Percentiles rank a stretch among this genome's conserved stretches.
Evolutionary conservation across 2,329 filamentous ascomycete genomes (phyloP).

Genomic region (Arachnopeziza araneosa): DNA sequence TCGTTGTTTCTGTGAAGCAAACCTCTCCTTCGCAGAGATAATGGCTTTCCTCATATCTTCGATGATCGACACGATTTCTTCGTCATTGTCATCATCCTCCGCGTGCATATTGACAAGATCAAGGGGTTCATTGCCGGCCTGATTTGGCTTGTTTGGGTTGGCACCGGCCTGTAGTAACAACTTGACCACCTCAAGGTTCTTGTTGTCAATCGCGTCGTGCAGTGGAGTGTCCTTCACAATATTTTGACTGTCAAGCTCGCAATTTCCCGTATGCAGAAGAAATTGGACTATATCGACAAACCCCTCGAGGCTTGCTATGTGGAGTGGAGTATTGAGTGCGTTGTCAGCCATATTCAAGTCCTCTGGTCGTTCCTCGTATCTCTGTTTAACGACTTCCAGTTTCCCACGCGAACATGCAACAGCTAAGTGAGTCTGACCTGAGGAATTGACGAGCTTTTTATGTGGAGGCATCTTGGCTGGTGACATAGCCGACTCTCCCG

Average conservation of each 20-base stretch:
- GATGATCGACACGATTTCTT: constrained; percentile 52
- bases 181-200: constrained; percentile 81
- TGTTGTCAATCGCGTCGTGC: constrained; percentile 94
- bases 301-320: constrained; percentile 86
- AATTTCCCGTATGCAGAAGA: constrained; percentile 71
- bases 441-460: constrained; percentile 86
- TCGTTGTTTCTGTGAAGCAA: constrained; percentile 36
- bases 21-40: constrained; percentile 53
- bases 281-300: constrained; percentile 83
- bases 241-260: constrained; percentile 63
- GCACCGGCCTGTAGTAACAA: constrained; percentile 80
- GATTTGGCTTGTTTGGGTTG: constrained; percentile 85
- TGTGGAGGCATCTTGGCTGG: constrained; percentile 64
- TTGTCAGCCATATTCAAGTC: constrained; percentile 89
- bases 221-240: constrained; percentile 88
- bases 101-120: constrained; percentile 72
- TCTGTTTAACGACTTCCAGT: constrained; percentile 67
- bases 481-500: constrained; percentile 56
- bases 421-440: constrained; percentile 86
- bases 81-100: constrained; percentile 46
- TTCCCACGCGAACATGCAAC: constrained; percentile 84
- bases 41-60: constrained; percentile 71
- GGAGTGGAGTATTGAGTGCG: constrained; percentile 91
- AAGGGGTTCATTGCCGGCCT: constrained; percentile 86
- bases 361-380: constrained; percentile 69